Conservation (phyloP, 2,329 filamentous ascomycete species). For the Nigrospora oryzae region DNA sequence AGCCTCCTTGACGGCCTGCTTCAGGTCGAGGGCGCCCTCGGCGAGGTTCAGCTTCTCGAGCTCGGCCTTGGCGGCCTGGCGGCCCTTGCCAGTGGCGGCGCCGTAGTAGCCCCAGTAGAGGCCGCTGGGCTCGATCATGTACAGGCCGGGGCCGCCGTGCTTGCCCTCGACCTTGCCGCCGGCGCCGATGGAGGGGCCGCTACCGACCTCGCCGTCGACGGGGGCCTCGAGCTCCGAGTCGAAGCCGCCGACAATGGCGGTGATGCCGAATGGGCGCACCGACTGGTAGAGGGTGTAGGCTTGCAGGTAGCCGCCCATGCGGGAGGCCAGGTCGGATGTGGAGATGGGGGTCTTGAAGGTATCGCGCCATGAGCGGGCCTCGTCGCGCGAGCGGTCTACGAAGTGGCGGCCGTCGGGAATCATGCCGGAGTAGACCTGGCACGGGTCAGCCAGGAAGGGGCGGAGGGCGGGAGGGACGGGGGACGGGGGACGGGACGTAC, state of each 20-base stretch:
- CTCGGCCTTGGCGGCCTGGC: constrained; percentile 95
- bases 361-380: constrained; percentile 83
- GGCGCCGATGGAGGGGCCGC: constrained; percentile 67
- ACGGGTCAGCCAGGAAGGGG: neutral
- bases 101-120: constrained; percentile 99
- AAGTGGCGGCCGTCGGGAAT: constrained; percentile 94
- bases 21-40: constrained; percentile 66
- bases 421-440: constrained; percentile 87
- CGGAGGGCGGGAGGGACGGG: neutral
- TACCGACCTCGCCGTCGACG: constrained; percentile 86
- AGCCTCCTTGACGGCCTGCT: constrained; percentile 90
- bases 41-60: constrained; percentile 93
- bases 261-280: constrained; percentile 93
- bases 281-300: constrained; percentile 96
- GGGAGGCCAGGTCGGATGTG: constrained; percentile 76
- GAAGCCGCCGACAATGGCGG: constrained; percentile 87
- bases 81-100: constrained; percentile 91
- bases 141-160: constrained; percentile 84
- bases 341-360: constrained; percentile 94
- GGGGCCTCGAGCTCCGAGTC: constrained; percentile 79
- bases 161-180: constrained; percentile 72
- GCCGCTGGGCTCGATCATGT: constrained; percentile 98
- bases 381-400: constrained; percentile 85
- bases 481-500: constrained; percentile 44
- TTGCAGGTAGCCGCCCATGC: constrained; percentile 94